These are phyloP conservation scores for Chenopodium berlandieri DNA, from an alignment of 148 eudicot species.

Conservation along the genomic window DNA sequence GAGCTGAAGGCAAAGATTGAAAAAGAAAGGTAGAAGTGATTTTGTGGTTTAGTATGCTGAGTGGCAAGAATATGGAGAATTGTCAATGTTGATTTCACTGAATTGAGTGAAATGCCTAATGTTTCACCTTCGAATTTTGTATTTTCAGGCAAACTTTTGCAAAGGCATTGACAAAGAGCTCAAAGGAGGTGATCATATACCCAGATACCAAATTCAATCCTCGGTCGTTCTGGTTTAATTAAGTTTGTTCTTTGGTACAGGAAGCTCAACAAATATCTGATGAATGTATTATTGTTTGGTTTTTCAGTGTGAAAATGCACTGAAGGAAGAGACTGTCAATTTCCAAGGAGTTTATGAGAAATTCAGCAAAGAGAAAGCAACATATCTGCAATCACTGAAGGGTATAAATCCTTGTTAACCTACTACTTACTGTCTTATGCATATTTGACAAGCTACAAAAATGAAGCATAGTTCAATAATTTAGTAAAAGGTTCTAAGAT, in stretches of 20 bases:
- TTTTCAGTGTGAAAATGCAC: conserved; percentile 72
- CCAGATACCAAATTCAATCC: not conserved
- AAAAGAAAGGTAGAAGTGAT: conserved; percentile 65
- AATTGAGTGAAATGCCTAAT: not conserved
- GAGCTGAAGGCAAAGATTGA: conserved; percentile 77
- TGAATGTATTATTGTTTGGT: not conserved
- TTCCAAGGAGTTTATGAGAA: conserved; percentile 71
- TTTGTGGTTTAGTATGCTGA: not conserved
- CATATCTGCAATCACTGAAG: conserved; percentile 74
- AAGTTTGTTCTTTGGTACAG: not conserved
- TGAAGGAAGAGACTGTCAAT: conserved; percentile 74
- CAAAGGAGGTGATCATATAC: conserved; percentile 64
- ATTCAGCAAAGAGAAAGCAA: conserved; percentile 69
- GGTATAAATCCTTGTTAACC: conserved; percentile 35
- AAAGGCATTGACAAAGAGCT: conserved; percentile 74
- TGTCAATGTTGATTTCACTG: not conserved
- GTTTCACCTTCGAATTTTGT: not conserved
- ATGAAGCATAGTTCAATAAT: not conserved
- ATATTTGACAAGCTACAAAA: not conserved
- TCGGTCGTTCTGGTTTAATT: not conserved
- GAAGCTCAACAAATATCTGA: not conserved
- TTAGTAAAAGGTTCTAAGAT: not conserved
- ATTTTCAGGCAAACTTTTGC: conserved; percentile 67
- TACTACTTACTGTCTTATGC: not conserved
- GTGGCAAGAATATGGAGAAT: no score